These are phyloP conservation scores for Penicillium canariense DNA, from an alignment of 495 filamentous ascomycete genomes.

Conservation along the genomic window DNA sequence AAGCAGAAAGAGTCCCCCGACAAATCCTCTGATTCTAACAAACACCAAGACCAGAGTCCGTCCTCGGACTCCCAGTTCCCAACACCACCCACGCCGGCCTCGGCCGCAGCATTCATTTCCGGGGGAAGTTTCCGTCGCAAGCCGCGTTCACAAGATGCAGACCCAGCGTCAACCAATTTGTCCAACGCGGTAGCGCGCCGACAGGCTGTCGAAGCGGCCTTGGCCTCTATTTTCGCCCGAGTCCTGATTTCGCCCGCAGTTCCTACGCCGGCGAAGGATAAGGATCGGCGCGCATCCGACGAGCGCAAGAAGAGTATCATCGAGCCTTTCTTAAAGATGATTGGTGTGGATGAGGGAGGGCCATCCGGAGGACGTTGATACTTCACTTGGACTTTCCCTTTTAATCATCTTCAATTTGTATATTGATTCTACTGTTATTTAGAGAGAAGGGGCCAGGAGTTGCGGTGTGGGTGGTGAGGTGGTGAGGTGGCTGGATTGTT, in stretches of 20 bases:
- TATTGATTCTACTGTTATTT: not conserved
- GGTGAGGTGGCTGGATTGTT: not conserved
- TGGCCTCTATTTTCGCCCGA: slow-evolving; percentile 34
- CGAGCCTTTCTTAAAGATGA: slow-evolving; percentile 46
- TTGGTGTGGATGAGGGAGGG: slow-evolving; percentile 40
- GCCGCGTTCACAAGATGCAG: slow-evolving; percentile 13
- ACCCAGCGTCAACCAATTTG: not conserved
- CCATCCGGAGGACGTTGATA: slow-evolving; percentile 36
- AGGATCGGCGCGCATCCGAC: slow-evolving; percentile 40
- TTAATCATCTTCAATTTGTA: not conserved
- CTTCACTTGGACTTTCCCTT: not conserved
- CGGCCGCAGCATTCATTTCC: slow-evolving; percentile 32
- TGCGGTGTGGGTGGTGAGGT: not conserved
- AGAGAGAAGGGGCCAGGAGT: not conserved
- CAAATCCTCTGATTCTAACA: not conserved
- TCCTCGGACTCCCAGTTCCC: not conserved
- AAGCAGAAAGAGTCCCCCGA: not conserved
- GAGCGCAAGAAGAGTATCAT: slow-evolving; percentile 42
- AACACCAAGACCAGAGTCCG: slow-evolving; percentile 9
- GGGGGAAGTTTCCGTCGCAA: slow-evolving; percentile 36
- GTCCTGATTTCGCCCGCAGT: slow-evolving; percentile 36
- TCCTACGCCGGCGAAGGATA: slow-evolving; percentile 37
- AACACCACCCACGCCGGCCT: slow-evolving; percentile 24
- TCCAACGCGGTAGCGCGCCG: slow-evolving; percentile 26
- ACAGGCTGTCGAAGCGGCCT: slow-evolving; percentile 34